Base-by-base conservation (phyloP, 2,329 filamentous ascomycete species). In the Teratosphaeria zuluensis region DNA sequence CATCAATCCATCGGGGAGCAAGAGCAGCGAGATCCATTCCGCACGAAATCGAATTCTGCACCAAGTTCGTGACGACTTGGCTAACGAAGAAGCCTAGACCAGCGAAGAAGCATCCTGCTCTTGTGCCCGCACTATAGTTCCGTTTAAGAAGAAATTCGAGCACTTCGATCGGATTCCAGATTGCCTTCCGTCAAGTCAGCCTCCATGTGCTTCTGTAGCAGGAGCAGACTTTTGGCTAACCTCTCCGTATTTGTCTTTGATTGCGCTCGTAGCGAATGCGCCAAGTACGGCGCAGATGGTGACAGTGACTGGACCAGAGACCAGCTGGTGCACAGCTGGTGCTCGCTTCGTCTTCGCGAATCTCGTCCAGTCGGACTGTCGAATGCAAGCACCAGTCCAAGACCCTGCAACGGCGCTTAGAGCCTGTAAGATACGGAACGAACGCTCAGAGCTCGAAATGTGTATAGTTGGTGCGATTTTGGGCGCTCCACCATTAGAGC, bases 21-120 rank as follows among this genome's bases (percentile, higher is more conserved):
- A 70, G 56, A 48, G 62, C 61, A 0, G 68, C 67, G 42, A 70
- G 53, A 53, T 70, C 68, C 67, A 70, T 70, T 5, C 66, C 67
- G 2, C 62, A 63, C n/a, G 60, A 62, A 1, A 69, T 63, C 12
- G 59, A 65, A 46, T 70, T 70, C 54, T 66, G 61, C 21, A 62
- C 65, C 35, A 64, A 62, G 55, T 68, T 69, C 19, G 65, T 63
- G 54, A 65, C 64, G 19, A 69, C 57, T 19, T 61, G 61, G 31
- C 61, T 60, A 24, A 61, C 61, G 42, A 68, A 58, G 12, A 69
- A 60, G 5, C 67, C 68, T 11, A 69, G n/a, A 1, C 66, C 67
- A 2, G 66, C 65, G 53, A 69, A 70, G 55, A 70, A 70, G 14
- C 63, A 66, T 1, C 64, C 67, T 1, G 67, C 68, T 19, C 68